Conservation (phyloP, 1,284 basidiomycete species). For the Chondrostereum purpureum region DNA sequence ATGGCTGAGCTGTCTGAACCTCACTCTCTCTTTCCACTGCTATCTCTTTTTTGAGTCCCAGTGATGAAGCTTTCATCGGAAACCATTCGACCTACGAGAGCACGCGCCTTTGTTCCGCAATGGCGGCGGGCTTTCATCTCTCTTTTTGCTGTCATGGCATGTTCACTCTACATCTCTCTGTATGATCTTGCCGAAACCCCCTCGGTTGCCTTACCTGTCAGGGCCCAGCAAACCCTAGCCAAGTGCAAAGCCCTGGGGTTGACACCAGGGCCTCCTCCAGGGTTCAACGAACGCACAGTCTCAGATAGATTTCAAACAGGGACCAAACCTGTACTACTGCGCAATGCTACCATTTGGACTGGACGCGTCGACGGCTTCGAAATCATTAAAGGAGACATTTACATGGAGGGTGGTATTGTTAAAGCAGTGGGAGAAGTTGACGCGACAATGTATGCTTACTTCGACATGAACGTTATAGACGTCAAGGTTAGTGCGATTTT, state of each 20-base stretch:
- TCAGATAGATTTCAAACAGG: slow-evolving; percentile 69
- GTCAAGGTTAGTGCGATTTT: slow-evolving; percentile 13
- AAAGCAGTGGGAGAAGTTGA: slow-evolving; percentile 43
- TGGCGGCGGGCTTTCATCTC: too few relatives aligned
- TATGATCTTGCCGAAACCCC: too few relatives aligned
- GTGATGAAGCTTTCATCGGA: too few relatives aligned
- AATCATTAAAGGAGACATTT: slow-evolving; percentile 53
- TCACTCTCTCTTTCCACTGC: too few relatives aligned
- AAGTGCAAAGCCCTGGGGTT: slow-evolving; percentile 40
- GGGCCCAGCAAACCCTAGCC: slow-evolving; percentile 36
- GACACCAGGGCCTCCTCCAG: slow-evolving; percentile 46
- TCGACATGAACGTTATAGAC: slow-evolving; percentile 25
- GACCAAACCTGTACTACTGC: slow-evolving; percentile 59
- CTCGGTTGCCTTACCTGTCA: too few relatives aligned
- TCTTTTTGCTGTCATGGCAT: too few relatives aligned
- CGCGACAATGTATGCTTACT: slow-evolving; percentile 23
- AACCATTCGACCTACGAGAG: too few relatives aligned
- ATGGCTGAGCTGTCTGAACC: too few relatives aligned
- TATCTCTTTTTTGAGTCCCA: too few relatives aligned
- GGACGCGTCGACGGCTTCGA: slow-evolving; percentile 60
- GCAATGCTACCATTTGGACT: slow-evolving; percentile 84
- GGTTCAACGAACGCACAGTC: slow-evolving; percentile 45
- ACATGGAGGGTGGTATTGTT: slow-evolving; percentile 53
- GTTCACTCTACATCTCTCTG: too few relatives aligned
- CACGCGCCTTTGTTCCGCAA: too few relatives aligned